Evolutionary conservation across 768 basidiomycete species (phyloP), one percentile per base, ranked within the genome.

Genomic region (Botryobasidium botryosum): DNA sequence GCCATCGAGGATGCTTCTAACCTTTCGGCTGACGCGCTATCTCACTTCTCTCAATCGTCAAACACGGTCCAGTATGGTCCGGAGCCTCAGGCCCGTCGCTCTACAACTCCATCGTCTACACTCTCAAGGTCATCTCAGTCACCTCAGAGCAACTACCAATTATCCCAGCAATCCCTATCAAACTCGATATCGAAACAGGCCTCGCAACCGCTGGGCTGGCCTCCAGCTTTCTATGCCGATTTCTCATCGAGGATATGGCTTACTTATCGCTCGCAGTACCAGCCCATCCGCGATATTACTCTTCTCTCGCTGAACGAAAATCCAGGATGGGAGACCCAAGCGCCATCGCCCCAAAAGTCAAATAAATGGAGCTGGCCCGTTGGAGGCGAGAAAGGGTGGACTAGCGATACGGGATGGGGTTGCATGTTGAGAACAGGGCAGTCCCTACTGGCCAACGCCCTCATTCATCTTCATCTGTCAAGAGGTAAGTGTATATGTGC

Each of bases 381-480:
- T 17, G 56, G 70, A 0, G 74, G 74, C 1, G 79, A 83, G 59
- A 79, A 77, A 55, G 82, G 79, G 0, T 80, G 88, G 72, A 79
- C 80, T 13, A 79, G 72, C 50, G 86, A 91, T 61, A 66, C 79
- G 0, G 86, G 87, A 0, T 90, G 86, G 86, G 86, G 86, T 0
- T 91, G 87, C 56, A 91, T 91, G 86, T 59, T 91, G 32, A 62
- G 86, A 23, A 91, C 86, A 0, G 86, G 85, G 1, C 86, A 91
- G 59, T 78, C 77, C 46, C 53, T 91, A 48, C 64, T 91, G 20
- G 86, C 82, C 5, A 88, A 83, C 44, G 72, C 83, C 1, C 62
- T 91, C n/a, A 59, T 83, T 12, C 68, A 77, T 58, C 62, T 78
- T 4, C 81, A 87, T 62, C 64, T 91, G 0, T 79, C 81, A 13